Evolutionary conservation across 2,329 filamentous ascomycete species (phyloP).

Genomic region (Pseudocercospora crystallina): DNA sequence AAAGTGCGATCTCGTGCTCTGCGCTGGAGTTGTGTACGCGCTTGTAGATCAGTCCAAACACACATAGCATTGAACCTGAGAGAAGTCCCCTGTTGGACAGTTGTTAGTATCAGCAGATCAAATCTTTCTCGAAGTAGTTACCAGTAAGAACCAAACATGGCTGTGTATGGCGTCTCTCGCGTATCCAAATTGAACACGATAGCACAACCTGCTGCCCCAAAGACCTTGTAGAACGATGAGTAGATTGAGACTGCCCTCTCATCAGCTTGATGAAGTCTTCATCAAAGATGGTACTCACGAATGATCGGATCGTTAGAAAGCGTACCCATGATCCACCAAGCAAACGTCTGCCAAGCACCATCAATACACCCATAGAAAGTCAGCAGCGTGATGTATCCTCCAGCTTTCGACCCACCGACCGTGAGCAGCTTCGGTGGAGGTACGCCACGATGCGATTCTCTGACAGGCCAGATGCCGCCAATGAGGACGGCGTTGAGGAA

Average conservation of each 20-base stretch:
- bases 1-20: neutral
- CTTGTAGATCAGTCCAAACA: neutral
- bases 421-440: neutral
- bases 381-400: neutral
- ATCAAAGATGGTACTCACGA: neutral
- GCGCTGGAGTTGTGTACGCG: neutral
- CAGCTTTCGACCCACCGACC: neutral
- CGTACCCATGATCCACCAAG: conserved; percentile 6
- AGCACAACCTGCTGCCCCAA: neutral
- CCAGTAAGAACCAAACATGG: conserved; percentile 5
- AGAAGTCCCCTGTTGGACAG: neutral
- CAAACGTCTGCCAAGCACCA: conserved; percentile 4
- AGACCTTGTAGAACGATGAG: conserved; percentile 2
- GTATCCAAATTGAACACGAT: conserved; percentile 3
- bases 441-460: neutral
- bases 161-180: neutral
- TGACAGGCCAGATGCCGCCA: conserved; percentile 2
- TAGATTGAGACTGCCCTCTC: neutral
- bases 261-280: neutral
- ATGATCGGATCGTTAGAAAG: conserved; percentile 4
- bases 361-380: conserved; percentile 5
- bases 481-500: conserved; percentile 2
- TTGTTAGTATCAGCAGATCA: neutral
- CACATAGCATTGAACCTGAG: neutral
- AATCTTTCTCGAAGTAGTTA: neutral